Conservation (phyloP, 805 yeast genomes). For the Teunomyces aglyptinius region DNA sequence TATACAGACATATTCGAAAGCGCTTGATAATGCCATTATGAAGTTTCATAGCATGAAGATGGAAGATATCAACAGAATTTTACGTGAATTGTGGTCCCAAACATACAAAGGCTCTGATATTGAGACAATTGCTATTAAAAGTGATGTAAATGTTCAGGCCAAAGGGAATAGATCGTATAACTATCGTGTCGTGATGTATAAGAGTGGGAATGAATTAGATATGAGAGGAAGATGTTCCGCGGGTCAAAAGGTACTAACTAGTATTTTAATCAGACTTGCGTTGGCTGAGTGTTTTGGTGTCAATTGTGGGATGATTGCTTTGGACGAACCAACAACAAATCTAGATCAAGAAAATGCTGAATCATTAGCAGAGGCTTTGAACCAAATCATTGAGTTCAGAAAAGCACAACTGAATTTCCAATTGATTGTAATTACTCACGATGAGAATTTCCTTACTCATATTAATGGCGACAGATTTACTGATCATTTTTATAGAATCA, state of each 20-base stretch:
- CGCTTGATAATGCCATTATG: slow-evolving; percentile 92
- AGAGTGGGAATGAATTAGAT: slow-evolving; percentile 86
- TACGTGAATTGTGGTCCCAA: slow-evolving; percentile 90
- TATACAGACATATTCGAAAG: slow-evolving; percentile 74
- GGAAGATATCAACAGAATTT: slow-evolving; percentile 84
- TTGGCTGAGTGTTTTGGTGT: slow-evolving; percentile 94
- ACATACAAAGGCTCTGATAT: slow-evolving; percentile 96
- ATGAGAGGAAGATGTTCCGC: slow-evolving; percentile 99
- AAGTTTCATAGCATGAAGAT: slow-evolving; percentile 85
- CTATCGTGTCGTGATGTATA: slow-evolving; percentile 92
- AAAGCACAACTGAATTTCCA: slow-evolving; percentile 85
- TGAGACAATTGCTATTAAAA: slow-evolving; percentile 80
- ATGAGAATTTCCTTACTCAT: slow-evolving; percentile 80
- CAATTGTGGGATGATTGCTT: slow-evolving; percentile 91
- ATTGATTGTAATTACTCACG: slow-evolving; percentile 93
- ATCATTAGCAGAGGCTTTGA: slow-evolving; percentile 78
- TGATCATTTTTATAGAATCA: slow-evolving; percentile 80
- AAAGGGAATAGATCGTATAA: slow-evolving; percentile 71
- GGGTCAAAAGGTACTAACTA: slow-evolving; percentile 93
- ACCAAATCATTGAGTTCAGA: slow-evolving; percentile 71
- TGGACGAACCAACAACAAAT: slow-evolving; percentile 98
- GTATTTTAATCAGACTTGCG: slow-evolving; percentile 86
- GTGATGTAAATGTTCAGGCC: slow-evolving; percentile 61
- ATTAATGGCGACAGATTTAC: slow-evolving; percentile 85
- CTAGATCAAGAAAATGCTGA: slow-evolving; percentile 87